Evolutionary conservation across 441 rosid genomes (phyloP).

Genomic region (Codiaeum variegatum): DNA sequence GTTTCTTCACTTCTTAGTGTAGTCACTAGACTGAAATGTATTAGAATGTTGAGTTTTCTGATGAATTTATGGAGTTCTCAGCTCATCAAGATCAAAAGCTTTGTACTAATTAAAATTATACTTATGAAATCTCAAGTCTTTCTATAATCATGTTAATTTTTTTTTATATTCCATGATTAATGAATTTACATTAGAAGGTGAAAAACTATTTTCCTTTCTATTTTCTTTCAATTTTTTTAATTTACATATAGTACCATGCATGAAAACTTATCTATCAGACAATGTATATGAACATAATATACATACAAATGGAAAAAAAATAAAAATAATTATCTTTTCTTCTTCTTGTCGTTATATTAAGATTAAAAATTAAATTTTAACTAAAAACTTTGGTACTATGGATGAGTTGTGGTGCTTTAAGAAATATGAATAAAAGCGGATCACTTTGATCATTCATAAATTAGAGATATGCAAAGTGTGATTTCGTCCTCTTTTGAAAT

Average conservation of each 20-base stretch:
- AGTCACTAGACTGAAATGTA: constrained; percentile 25
- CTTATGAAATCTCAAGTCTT: neutral
- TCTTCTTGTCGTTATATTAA: neutral
- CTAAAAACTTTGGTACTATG: constrained; percentile 3
- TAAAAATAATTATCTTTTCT: neutral
- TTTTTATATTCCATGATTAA: too few species aligned
- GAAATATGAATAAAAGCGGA: constrained; percentile 19
- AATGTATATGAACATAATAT: too few species aligned
- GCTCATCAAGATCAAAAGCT: constrained; percentile 19
- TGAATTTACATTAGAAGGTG: too few species aligned
- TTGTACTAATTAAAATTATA: constrained; percentile 5
- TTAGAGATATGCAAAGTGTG: constrained; percentile 25
- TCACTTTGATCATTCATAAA: neutral
- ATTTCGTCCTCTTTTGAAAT: constrained; percentile 24
- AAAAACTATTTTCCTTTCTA: too few species aligned
- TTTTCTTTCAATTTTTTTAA: too few species aligned
- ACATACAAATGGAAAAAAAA: neutral
- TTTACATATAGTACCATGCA: neutral
- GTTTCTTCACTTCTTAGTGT: constrained; percentile 11
- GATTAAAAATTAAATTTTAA: neutral
- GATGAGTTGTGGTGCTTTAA: constrained; percentile 9
- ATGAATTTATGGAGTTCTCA: constrained; percentile 23
- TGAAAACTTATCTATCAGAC: neutral
- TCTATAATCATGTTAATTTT: neutral
- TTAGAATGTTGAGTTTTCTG: constrained; percentile 29